Conservation (phyloP, 148 eudicot species). For the Arbutus unedo region DNA sequence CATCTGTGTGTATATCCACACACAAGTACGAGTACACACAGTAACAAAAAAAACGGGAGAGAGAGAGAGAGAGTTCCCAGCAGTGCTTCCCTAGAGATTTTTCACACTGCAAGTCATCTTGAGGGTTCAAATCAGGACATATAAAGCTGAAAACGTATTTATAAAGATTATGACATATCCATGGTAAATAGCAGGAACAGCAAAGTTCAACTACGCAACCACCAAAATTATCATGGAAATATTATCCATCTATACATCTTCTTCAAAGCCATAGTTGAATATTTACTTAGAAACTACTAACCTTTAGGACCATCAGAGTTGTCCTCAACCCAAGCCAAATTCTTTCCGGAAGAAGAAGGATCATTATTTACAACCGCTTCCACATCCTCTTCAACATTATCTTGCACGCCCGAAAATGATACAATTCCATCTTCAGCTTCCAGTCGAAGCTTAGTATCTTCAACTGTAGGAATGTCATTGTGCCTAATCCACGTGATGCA, state of each 20-base stretch:
- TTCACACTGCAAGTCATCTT: background rate
- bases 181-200: slow-evolving; percentile 1
- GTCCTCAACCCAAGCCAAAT: slow-evolving; percentile 51
- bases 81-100: background rate
- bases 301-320: slow-evolving; percentile 69
- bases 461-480: slow-evolving; percentile 34
- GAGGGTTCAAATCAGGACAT: background rate
- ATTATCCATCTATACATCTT: background rate
- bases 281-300: slow-evolving; percentile 17
- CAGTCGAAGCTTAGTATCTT: slow-evolving; percentile 36
- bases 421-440: slow-evolving; percentile 37
- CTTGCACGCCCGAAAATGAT: slow-evolving; percentile 38
- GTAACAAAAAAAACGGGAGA: background rate
- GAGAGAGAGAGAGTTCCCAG: background rate
- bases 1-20: background rate
- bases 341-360: slow-evolving; percentile 39
- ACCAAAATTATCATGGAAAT: background rate
- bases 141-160: background rate
- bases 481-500: slow-evolving; percentile 40
- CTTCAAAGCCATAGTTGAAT: background rate
- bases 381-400: slow-evolving; percentile 32
- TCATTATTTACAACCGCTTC: slow-evolving; percentile 28
- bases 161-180: background rate
- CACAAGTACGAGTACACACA: background rate
- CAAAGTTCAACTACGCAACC: slow-evolving; percentile 2